These are phyloP conservation scores for Pichia sp. DNA, from an alignment of 1,139 yeast species.

Conservation along the genomic window DNA sequence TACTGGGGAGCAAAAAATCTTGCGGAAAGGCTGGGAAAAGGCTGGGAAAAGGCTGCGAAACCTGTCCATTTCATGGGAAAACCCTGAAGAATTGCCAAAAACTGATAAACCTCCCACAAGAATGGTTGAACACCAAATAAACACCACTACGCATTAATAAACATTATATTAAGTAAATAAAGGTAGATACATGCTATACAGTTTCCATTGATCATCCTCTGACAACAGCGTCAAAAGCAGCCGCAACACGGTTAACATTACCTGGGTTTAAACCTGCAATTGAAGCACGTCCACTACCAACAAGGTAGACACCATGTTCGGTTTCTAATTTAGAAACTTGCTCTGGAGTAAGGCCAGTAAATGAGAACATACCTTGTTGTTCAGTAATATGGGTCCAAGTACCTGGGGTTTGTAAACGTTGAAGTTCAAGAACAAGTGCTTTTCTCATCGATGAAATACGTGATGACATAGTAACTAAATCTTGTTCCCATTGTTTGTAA, in stretches of 20 bases:
- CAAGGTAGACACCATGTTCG: constrained; percentile 73
- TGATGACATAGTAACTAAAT: constrained; percentile 81
- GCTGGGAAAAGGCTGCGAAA: background rate
- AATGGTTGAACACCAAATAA: no score
- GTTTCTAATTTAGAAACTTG: constrained; percentile 76
- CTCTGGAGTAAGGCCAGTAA: constrained; percentile 74
- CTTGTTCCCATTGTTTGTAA: constrained; percentile 75
- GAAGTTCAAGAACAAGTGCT: constrained; percentile 55
- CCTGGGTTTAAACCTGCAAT: constrained; percentile 86
- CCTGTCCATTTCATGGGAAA: no score
- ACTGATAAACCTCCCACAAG: no score
- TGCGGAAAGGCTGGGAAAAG: no score
- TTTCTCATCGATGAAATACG: constrained; percentile 77
- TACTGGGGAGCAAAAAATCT: no score
- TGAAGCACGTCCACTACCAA: constrained; percentile 83
- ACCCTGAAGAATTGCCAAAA: no score
- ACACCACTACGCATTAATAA: no score
- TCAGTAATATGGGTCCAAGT: constrained; percentile 88
- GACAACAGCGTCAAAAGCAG: constrained; percentile 77
- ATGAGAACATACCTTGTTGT: constrained; percentile 97
- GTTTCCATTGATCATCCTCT: constrained; percentile 17
- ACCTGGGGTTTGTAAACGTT: constrained; percentile 69
- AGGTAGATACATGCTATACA: no score
- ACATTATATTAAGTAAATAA: no score
- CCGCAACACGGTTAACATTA: constrained; percentile 75